Evolutionary conservation across 2,329 filamentous ascomycete species (phyloP).

Genomic region (Pseudomassariella vexata): DNA sequence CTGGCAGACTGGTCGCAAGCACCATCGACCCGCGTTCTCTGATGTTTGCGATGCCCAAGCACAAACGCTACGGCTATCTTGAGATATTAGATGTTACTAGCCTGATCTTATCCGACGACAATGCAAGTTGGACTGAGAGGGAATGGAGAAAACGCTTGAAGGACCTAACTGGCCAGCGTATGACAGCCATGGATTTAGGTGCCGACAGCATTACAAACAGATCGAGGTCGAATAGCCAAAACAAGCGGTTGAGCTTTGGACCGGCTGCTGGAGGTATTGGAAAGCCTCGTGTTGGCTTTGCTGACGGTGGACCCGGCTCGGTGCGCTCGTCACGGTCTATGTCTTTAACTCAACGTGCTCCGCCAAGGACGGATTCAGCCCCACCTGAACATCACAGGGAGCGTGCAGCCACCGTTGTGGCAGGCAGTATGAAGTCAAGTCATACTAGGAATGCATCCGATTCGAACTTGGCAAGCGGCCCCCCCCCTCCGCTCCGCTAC

Average conservation of each 20-base stretch:
- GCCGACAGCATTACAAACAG: constrained; percentile 32
- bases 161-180: constrained; percentile 75
- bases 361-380: constrained; percentile 43
- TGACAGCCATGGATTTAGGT: constrained; percentile 57
- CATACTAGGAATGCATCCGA: constrained; percentile 46
- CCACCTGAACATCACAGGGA: constrained; percentile 36
- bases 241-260: constrained; percentile 50
- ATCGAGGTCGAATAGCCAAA: constrained; percentile 53
- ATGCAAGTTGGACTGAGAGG: constrained; percentile 70
- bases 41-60: constrained; percentile 97
- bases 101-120: constrained; percentile 74
- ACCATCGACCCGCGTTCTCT: constrained; percentile 80
- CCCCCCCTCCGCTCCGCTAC: constrained; percentile 18
- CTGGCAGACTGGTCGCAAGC: constrained; percentile 79
- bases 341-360: constrained; percentile 34
- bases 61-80: constrained; percentile 82
- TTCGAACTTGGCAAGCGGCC: constrained; percentile 22
- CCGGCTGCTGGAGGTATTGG: constrained; percentile 23
- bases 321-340: constrained; percentile 48
- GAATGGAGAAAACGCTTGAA: constrained; percentile 90
- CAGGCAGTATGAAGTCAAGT: constrained; percentile 21
- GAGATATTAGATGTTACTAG: constrained; percentile 80
- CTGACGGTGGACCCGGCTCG: constrained; percentile 43
- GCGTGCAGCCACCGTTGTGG: constrained; percentile 27
- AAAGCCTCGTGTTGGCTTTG: constrained; percentile 51